Base-by-base conservation (phyloP, 2,329 filamentous ascomycete genomes). In the Allantophomopsis cytisporea region DNA sequence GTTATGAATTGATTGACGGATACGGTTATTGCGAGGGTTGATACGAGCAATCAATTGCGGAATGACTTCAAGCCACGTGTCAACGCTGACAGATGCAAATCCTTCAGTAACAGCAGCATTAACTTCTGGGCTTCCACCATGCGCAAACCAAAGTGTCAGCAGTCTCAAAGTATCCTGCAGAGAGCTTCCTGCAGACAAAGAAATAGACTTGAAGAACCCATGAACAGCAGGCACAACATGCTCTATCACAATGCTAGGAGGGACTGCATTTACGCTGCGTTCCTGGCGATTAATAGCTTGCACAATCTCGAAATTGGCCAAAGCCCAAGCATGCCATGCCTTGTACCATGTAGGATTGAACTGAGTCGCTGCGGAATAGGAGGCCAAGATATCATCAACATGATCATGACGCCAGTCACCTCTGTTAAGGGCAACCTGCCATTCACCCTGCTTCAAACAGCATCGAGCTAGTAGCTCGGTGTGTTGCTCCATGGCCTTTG, bases 41-140 rank as follows among this genome's bases (percentile, higher is more conserved):
- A 99, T 96, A 43, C 91, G 78, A 23, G 91, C 91, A 59, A 99
- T 94, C 36, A 99, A 69, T 55, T 99, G 91, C 28, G 91, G 91
- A 47, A 96, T 95, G 38, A 98, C 93, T 54, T 96, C 88, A 14
- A 99, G 75, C 93, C 91, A 99, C 1, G 89, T 96, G 60, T 99
- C 91, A 41, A 98, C 84, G 54, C 84, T 94, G 48, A 99, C 87
- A 31, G 83, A 83, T 1, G 82, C 73, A 47, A 95, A 93, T 5
- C 93, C 91, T 55, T 96, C 88, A 0, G 80, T 87, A 17, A 99
- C 84, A 13, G 83, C 84, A 13, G 73, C 66, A 52, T 89, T 94
- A 44, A 99, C 93, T 47, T 96, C 89, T 20, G 76, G 67, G 53
- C 86, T 80, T 16, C 86, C 84, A 39, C 91, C 91, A 53, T 98